Conservation (phyloP, 2,329 filamentous ascomycete genomes). For the Colletotrichum navitas region DNA sequence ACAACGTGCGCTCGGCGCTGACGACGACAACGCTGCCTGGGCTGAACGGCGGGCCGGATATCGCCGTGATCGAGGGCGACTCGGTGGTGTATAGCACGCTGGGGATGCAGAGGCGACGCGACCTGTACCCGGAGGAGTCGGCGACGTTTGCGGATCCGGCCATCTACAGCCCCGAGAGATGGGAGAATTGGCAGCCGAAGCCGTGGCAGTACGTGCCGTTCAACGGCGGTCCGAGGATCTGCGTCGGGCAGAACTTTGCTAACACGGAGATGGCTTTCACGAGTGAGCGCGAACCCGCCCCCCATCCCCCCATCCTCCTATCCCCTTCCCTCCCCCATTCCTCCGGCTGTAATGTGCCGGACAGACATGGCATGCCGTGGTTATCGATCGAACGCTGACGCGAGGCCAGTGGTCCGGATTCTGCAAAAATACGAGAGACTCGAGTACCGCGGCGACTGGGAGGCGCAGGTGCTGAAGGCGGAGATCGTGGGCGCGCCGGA, state of each 20-base stretch:
- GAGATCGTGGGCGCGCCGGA: conserved; percentile 60
- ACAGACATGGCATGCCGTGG: not conserved
- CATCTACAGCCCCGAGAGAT: conserved; percentile 63
- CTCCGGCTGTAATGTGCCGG: conserved; percentile 47
- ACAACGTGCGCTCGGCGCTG: conserved; percentile 80
- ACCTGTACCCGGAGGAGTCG: conserved; percentile 61
- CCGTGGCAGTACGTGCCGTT: conserved; percentile 66
- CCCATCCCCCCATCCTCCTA: no score
- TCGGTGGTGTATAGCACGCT: conserved; percentile 64
- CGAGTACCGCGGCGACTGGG: conserved; percentile 62
- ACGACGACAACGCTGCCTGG: conserved; percentile 79
- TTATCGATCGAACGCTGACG: conserved; percentile 14
- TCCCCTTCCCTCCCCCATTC: conserved; percentile 48
- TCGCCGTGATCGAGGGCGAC: conserved; percentile 62
- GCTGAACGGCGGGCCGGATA: conserved; percentile 48
- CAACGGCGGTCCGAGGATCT: conserved; percentile 49
- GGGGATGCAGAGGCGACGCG: conserved; percentile 62
- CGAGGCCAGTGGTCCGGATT: conserved; percentile 58
- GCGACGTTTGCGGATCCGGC: conserved; percentile 54
- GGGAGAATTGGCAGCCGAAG: conserved; percentile 64
- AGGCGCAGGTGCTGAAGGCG: conserved; percentile 58
- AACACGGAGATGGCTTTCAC: conserved; percentile 68
- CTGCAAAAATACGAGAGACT: conserved; percentile 71
- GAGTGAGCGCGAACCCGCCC: conserved; percentile 47
- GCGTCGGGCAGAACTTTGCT: conserved; percentile 71